Evolutionary conservation across 371 early-diverging fungal genomes (phyloP).

Genomic region (Mucor lusitanicus): DNA sequence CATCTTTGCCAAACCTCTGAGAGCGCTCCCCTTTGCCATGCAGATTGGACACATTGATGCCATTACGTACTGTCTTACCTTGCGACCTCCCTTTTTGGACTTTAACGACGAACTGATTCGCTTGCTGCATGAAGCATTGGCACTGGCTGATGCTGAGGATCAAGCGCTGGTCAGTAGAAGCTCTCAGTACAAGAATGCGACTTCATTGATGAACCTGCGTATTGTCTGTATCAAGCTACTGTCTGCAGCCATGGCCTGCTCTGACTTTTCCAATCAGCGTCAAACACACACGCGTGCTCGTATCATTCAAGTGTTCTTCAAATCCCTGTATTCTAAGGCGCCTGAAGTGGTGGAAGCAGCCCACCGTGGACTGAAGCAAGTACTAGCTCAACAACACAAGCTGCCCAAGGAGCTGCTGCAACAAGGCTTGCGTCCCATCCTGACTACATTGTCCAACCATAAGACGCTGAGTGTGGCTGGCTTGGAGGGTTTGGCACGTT

Average conservation of each 20-base stretch:
- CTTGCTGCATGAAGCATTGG: conserved; percentile 90
- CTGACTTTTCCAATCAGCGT: conserved; percentile 76
- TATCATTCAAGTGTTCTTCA: conserved; percentile 98
- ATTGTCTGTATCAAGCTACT: conserved; percentile 95
- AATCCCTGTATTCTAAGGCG: conserved; percentile 92
- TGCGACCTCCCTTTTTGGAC: conserved; percentile 86
- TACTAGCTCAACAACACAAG: conserved; percentile 85
- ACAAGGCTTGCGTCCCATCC: conserved; percentile 92
- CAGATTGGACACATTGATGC: conserved; percentile 99
- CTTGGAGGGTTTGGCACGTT: conserved; percentile 91
- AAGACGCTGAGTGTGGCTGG: conserved; percentile 90
- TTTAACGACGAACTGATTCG: conserved; percentile 93
- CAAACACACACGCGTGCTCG: conserved; percentile 81
- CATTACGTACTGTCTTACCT: conserved; percentile 91
- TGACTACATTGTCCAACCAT: conserved; percentile 93
- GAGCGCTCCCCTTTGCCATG: conserved; percentile 94
- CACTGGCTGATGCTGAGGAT: conserved; percentile 97
- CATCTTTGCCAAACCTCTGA: conserved; percentile 96
- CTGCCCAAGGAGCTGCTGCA: conserved; percentile 95
- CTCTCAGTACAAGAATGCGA: conserved; percentile 81
- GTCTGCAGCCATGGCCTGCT: conserved; percentile 88
- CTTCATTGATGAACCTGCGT: conserved; percentile 82
- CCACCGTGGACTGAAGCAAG: conserved; percentile 88
- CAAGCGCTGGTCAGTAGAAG: conserved; percentile 89
- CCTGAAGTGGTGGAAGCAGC: conserved; percentile 95